These are phyloP conservation scores for Cicer bijugum DNA, from an alignment of 306 rosid genomes.

Conservation along the genomic window DNA sequence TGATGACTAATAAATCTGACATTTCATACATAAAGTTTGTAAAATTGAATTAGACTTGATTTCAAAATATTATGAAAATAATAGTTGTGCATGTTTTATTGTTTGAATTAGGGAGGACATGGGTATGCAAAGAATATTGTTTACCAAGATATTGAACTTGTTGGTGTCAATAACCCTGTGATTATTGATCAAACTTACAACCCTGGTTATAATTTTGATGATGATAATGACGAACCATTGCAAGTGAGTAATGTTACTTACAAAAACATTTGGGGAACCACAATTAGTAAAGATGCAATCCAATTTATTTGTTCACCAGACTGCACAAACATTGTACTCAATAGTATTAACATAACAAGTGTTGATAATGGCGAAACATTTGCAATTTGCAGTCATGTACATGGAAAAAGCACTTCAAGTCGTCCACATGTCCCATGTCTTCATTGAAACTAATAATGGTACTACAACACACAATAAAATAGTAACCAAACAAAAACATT, in stretches of 20 bases:
- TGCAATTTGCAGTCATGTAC: slow-evolving; percentile 43
- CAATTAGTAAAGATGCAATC: slow-evolving; percentile 30
- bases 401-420: slow-evolving; percentile 12
- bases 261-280: slow-evolving; percentile 47
- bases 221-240: neutral
- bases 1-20: no score
- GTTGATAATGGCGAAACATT: neutral
- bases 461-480: neutral
- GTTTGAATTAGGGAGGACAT: slow-evolving; percentile 48
- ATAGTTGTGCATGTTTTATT: neutral
- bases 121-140: slow-evolving; percentile 60
- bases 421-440: slow-evolving; percentile 48
- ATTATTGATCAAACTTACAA: slow-evolving; percentile 50
- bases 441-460: neutral
- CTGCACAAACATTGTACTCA: slow-evolving; percentile 43
- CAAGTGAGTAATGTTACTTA: slow-evolving; percentile 51
- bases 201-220: neutral
- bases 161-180: slow-evolving; percentile 42
- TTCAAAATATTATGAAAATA: neutral
- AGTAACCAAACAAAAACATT: no score
- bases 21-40: neutral
- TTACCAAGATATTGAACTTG: slow-evolving; percentile 48
- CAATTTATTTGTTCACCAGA: slow-evolving; percentile 44
- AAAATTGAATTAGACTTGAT: neutral
- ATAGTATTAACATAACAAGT: slow-evolving; percentile 21